A percentile compares a stretch with the other conserved stretches of the same genome.
phyloP scores from a whole-genome alignment of 2,329 filamentous ascomycete genomes.

The Septoria petroselini region DNA sequence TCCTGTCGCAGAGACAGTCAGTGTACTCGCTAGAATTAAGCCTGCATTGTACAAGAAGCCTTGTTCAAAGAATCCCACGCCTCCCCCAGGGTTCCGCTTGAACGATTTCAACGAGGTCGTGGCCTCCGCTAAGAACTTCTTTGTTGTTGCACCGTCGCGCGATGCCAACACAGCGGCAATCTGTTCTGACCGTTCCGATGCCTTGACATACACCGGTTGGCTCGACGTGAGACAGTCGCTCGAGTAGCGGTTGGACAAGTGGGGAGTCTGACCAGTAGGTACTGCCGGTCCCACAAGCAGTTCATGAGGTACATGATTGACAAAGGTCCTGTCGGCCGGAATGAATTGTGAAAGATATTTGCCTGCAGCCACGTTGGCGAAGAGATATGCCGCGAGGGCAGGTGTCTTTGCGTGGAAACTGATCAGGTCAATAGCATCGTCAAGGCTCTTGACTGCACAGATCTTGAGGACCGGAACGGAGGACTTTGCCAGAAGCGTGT shows the following conservation, averaged over 20 bases:
- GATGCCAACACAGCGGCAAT: constrained; percentile 16
- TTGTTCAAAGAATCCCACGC: constrained; percentile 41
- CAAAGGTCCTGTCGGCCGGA: constrained; percentile 48
- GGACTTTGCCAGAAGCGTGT: constrained; percentile 38
- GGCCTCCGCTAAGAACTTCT: constrained; percentile 27
- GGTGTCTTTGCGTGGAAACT: constrained; percentile 24
- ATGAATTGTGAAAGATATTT: constrained; percentile 62
- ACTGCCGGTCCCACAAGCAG: constrained; percentile 49
- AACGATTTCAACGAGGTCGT: constrained; percentile 28
- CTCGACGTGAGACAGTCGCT: constrained; percentile 46
- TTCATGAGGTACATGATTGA: constrained; percentile 57
- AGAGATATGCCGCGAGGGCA: constrained; percentile 52
- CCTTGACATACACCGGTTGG: constrained; percentile 43
- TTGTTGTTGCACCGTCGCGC: constrained; percentile 12
- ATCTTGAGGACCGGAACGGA: constrained; percentile 46
- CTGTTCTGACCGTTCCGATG: constrained; percentile 8
- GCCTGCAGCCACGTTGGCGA: constrained; percentile 48
- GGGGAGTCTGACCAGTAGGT: constrained; percentile 33
- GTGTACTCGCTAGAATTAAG: constrained; percentile 30
- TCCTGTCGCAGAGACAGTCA: constrained; percentile 22
- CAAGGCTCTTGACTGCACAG: constrained; percentile 50
- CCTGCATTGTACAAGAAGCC: constrained; percentile 40
- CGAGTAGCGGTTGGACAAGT: constrained; percentile 42
- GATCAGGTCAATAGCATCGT: constrained; percentile 54
- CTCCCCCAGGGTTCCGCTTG: constrained; percentile 39